A percentile compares a stretch with the other conserved stretches of the same genome.
Evolutionary conservation across 139 green algal genomes (phyloP).

Genomic region (Spirogloea muscicola): DNA sequence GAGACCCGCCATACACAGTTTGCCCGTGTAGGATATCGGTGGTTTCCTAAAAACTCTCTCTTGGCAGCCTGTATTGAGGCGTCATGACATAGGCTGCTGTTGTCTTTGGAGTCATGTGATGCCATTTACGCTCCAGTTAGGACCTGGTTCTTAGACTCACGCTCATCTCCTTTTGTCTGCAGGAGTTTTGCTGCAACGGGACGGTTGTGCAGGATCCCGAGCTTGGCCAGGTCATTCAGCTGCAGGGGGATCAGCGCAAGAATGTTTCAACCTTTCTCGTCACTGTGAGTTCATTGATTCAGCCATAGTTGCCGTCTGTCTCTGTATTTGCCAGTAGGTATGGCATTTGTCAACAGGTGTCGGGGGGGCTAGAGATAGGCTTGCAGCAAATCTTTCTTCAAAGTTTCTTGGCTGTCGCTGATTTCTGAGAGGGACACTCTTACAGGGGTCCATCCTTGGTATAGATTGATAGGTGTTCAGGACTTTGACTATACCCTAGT

Average conservation of each 20-base stretch:
- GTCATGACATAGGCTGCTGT: no score
- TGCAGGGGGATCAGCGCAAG: conserved; percentile 99
- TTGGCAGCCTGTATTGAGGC: neutral
- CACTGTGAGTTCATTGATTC: neutral
- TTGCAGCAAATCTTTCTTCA: neutral
- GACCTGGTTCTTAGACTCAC: conserved; percentile 12
- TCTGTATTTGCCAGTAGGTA: neutral
- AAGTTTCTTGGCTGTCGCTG: neutral
- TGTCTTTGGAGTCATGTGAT: neutral
- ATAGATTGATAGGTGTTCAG: no score
- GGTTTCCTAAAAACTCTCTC: neutral
- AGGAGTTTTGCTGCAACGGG: conserved; percentile 98
- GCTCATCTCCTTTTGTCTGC: conserved; percentile 7
- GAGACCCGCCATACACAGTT: neutral
- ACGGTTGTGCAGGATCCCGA: conserved; percentile 95
- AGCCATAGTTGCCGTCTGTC: neutral
- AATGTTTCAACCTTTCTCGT: conserved; percentile 69
- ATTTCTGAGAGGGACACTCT: no score
- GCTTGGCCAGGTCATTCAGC: conserved; percentile 89
- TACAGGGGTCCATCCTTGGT: no score
- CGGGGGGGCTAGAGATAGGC: neutral
- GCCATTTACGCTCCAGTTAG: conserved; percentile 9
- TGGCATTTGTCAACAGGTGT: neutral
- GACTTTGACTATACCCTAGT: no score
- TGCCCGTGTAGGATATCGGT: neutral